phyloP scores from a whole-genome alignment of 164 flowering plant genomes.

The Echeveria elegans region DNA sequence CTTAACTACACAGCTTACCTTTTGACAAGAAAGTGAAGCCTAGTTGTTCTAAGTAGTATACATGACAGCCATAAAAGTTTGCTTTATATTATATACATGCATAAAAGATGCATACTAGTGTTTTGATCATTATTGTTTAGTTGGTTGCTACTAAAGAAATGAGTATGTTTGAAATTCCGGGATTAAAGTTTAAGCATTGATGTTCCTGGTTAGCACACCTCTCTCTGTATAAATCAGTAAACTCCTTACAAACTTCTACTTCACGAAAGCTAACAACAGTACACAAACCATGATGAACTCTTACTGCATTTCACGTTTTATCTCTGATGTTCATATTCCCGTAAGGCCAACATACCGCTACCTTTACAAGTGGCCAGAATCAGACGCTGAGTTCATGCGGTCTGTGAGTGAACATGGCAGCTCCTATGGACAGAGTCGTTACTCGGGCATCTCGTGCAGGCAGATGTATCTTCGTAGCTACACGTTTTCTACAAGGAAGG shows the following conservation, averaged over 20 bases:
- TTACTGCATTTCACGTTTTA: constrained; percentile 37
- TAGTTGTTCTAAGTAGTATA: background rate
- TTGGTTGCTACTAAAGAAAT: background rate
- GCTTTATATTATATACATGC: background rate
- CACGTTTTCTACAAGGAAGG: constrained; percentile 36
- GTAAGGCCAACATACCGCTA: constrained; percentile 37
- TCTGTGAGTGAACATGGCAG: constrained; percentile 17
- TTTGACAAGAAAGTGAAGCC: background rate
- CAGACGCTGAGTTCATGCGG: constrained; percentile 41
- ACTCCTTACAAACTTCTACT: background rate
- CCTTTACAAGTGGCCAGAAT: constrained; percentile 62
- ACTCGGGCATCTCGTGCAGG: constrained; percentile 45
- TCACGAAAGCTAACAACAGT: background rate
- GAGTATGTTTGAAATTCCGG: background rate
- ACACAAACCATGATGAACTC: constrained; percentile 23
- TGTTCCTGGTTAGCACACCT: background rate
- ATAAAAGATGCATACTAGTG: background rate
- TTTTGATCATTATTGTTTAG: background rate
- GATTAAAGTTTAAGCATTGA: background rate
- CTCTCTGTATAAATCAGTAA: background rate
- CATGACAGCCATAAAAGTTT: background rate
- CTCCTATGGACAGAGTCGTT: constrained; percentile 1
- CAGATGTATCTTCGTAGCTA: constrained; percentile 56
- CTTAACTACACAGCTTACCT: background rate
- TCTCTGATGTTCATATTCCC: constrained; percentile 32